Evolutionary conservation across 2,329 filamentous ascomycete genomes (phyloP), one percentile per base, ranked within the genome.

Genomic region (Cladophialophora immunda): DNA sequence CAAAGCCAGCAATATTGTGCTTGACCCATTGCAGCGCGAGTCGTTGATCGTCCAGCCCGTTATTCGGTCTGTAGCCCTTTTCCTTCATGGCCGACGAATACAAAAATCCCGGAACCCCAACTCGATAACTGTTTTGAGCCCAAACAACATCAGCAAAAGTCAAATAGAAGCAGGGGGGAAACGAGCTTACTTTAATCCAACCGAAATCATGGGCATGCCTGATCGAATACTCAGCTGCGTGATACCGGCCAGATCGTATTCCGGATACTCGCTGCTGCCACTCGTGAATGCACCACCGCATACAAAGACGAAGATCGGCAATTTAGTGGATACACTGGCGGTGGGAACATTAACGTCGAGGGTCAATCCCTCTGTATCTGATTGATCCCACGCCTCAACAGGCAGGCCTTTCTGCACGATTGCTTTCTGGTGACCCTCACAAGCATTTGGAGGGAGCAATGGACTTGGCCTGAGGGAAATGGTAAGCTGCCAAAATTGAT

Each of bases 101-200:
- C 19, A 53, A 11, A 15, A 53, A 53, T 27, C 50, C 50, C 9
- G 50, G 50, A 53, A 19, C 50, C 7, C 50, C 50, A 53, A 53
- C 22, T 8, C 50, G 50, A 27, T 29, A 53, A 15, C 22, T 29
- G 27, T 25, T 19, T n/a, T n/a, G n/a, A n/a, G n/a, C n/a, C n/a
- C n/a, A n/a, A n/a, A n/a, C n/a, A n/a, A n/a, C n/a, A n/a, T n/a
- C n/a, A n/a, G n/a, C n/a, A n/a, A n/a, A n/a, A n/a, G n/a, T n/a
- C n/a, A n/a, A n/a, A n/a, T n/a, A n/a, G n/a, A n/a, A n/a, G n/a
- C n/a, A n/a, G n/a, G n/a, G n/a, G n/a, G n/a, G n/a, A 52, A n/a
- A 52, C 47, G 19, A 25, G n/a, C 50, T 53, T 27, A 53, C 50
- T 53, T 53, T 7, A 53, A 8, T 8, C 19, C 19, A 11, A 53